These are phyloP conservation scores for Marasmius fiardii DNA, from an alignment of 1,284 basidiomycete genomes.

Conservation along the genomic window DNA sequence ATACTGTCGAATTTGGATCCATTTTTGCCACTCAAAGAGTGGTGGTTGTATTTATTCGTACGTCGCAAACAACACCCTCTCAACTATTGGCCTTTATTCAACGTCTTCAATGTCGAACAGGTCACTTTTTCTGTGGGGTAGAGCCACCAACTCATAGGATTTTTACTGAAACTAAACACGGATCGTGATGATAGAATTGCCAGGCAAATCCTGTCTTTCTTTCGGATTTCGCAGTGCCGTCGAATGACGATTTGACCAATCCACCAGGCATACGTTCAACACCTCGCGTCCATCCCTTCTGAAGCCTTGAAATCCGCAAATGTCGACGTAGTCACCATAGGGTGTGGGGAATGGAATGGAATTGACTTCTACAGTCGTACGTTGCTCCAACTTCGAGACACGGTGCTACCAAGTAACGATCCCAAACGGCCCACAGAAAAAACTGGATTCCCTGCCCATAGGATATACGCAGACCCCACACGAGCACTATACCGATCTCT, in stretches of 20 bases:
- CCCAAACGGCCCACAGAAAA: slow-evolving; percentile 34
- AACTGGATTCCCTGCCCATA: slow-evolving; percentile 43
- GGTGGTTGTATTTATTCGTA: slow-evolving; percentile 65
- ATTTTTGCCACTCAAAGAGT: slow-evolving; percentile 47
- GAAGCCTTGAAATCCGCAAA: slow-evolving; percentile 40
- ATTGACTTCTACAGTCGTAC: slow-evolving; percentile 53
- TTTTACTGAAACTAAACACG: slow-evolving; percentile 5
- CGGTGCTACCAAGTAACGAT: not conserved
- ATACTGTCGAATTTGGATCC: slow-evolving; percentile 45
- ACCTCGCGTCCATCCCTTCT: slow-evolving; percentile 42
- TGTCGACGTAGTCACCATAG: slow-evolving; percentile 49
- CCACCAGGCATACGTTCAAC: slow-evolving; percentile 48
- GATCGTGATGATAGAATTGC: slow-evolving; percentile 30
- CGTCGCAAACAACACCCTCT: too few relatives aligned
- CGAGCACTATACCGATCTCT: slow-evolving; percentile 50
- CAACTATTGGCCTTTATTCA: slow-evolving; percentile 1
- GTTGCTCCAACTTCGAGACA: slow-evolving; percentile 6
- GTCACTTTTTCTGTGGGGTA: slow-evolving; percentile 68
- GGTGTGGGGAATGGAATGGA: slow-evolving; percentile 58
- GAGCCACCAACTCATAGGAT: slow-evolving; percentile 13
- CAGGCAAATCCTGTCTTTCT: slow-evolving; percentile 28
- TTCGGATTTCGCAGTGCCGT: not conserved
- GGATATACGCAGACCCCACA: slow-evolving; percentile 58
- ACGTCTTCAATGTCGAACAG: slow-evolving; percentile 26
- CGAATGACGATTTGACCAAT: not conserved